A percentile compares a stretch with the other conserved stretches of the same genome.
These are phyloP conservation scores for Physcomitrium patens DNA, from an alignment of 225 moss, liverwort and hornwort species.

Conservation along the genomic window DNA sequence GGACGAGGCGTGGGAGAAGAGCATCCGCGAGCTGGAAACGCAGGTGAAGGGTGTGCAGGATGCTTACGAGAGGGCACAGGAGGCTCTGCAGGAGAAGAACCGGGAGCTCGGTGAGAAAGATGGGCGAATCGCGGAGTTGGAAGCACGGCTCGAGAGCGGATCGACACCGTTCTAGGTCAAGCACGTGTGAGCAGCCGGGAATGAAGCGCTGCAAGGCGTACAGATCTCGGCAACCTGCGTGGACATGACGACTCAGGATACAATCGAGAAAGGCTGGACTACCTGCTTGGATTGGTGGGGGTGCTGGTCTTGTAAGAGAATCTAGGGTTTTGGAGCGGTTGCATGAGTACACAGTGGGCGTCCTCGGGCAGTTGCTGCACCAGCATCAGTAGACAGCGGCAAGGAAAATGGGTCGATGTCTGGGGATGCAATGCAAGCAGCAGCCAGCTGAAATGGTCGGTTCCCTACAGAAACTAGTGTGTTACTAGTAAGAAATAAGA, in stretches of 20 bases:
- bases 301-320: slow-evolving; percentile 7
- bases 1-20: slow-evolving; percentile 97
- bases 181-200: slow-evolving; percentile 18
- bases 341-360: background rate
- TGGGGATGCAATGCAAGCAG: too few relatives aligned
- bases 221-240: background rate
- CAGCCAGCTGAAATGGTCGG: slow-evolving; percentile 13
- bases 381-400: too few relatives aligned
- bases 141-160: slow-evolving; percentile 34
- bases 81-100: slow-evolving; percentile 57
- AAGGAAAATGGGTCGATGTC: too few relatives aligned
- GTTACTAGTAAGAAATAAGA: too few relatives aligned
- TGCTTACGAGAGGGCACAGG: slow-evolving; percentile 58
- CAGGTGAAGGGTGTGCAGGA: slow-evolving; percentile 60
- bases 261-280: slow-evolving; percentile 5
- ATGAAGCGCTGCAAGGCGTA: background rate
- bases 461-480: background rate
- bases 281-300: background rate
- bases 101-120: slow-evolving; percentile 52
- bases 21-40: slow-evolving; percentile 63
- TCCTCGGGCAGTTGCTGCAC: background rate
- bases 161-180: background rate
- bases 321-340: background rate
- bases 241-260: background rate
- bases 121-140: slow-evolving; percentile 60